A percentile compares a stretch with the other conserved stretches of the same genome.
Conservation (phyloP, 768 basidiomycete genomes). For the Naematelia aurantialba region DNA sequence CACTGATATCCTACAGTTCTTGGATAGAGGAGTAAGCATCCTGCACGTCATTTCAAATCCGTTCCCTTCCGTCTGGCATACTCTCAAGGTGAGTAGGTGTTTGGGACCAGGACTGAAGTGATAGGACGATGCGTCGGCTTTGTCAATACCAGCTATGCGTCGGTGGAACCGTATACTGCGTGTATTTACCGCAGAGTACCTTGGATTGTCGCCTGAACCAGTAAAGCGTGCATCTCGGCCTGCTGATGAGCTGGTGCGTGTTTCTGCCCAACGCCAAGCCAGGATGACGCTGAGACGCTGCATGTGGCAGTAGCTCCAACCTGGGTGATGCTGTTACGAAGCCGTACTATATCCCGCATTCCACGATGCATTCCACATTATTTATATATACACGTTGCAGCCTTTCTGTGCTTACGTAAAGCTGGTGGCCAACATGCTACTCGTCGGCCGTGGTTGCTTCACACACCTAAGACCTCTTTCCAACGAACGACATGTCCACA, state of each 20-base stretch:
- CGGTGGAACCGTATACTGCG: constrained; percentile 86
- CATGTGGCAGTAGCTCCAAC: not conserved
- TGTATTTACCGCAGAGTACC: constrained; percentile 85
- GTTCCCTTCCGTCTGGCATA: constrained; percentile 90
- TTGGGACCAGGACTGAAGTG: not conserved
- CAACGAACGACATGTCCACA: constrained; percentile 2
- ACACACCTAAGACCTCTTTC: not conserved
- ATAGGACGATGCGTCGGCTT: constrained; percentile 82
- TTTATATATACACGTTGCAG: too few species aligned
- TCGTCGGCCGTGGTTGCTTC: not conserved
- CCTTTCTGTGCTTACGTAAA: too few species aligned
- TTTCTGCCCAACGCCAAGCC: not conserved
- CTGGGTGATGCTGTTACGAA: not conserved
- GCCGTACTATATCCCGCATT: not conserved
- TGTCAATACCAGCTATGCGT: constrained; percentile 78
- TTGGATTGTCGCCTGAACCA: constrained; percentile 54
- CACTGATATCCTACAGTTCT: constrained; percentile 54
- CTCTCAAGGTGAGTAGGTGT: constrained; percentile 58
- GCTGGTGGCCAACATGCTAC: not conserved
- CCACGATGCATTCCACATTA: too few species aligned
- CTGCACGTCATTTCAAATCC: constrained; percentile 85
- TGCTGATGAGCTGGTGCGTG: constrained; percentile 11
- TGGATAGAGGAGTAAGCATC: constrained; percentile 74
- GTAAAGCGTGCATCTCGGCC: not conserved
- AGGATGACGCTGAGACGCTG: not conserved